A percentile compares a stretch with the other conserved stretches of the same genome.
phyloP scores from a whole-genome alignment of 2,329 filamentous ascomycete genomes.

The Pseudocercospora crystallina region DNA sequence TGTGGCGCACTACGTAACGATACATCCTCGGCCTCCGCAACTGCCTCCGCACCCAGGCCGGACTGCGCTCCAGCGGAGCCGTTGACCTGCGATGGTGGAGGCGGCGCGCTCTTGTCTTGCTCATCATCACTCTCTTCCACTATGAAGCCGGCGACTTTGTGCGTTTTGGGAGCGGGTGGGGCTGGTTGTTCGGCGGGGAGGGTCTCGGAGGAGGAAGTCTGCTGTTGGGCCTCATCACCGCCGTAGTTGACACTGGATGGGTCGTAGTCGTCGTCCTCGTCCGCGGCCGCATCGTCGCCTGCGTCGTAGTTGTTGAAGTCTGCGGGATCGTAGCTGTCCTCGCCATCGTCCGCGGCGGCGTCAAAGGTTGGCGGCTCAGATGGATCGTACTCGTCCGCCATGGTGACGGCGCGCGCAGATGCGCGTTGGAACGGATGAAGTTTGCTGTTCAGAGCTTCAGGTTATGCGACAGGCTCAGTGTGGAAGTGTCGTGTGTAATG shows the following conservation, averaged over 20 bases:
- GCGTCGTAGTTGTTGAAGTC: conserved; percentile 16
- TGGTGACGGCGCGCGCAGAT: conserved; percentile 29
- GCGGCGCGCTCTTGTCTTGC: conserved; percentile 35
- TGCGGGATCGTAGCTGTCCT: conserved; percentile 38
- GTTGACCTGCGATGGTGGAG: conserved; percentile 29
- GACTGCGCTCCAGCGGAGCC: conserved; percentile 28
- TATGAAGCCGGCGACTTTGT: conserved; percentile 54
- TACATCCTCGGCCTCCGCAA: conserved; percentile 51
- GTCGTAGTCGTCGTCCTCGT: conserved; percentile 37
- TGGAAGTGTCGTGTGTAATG: not conserved
- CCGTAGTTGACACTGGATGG: conserved; percentile 33
- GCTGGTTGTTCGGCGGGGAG: conserved; percentile 36
- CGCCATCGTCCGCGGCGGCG: conserved; percentile 26
- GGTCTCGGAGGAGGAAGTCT: conserved; percentile 2
- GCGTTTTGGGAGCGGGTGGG: conserved; percentile 34
- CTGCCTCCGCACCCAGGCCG: conserved; percentile 26
- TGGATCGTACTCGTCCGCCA: conserved; percentile 47
- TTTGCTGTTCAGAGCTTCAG: not conserved
- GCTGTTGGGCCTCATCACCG: conserved; percentile 9
- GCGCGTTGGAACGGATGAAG: too few species aligned
- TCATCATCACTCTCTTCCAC: conserved; percentile 63
- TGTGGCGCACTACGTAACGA: conserved; percentile 54
- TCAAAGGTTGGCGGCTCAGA: conserved; percentile 25
- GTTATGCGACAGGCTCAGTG: not conserved
- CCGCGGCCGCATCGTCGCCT: conserved; percentile 25